Evolutionary conservation across 495 filamentous ascomycete genomes (phyloP).

Genomic region (Lindgomyces ingoldianus): DNA sequence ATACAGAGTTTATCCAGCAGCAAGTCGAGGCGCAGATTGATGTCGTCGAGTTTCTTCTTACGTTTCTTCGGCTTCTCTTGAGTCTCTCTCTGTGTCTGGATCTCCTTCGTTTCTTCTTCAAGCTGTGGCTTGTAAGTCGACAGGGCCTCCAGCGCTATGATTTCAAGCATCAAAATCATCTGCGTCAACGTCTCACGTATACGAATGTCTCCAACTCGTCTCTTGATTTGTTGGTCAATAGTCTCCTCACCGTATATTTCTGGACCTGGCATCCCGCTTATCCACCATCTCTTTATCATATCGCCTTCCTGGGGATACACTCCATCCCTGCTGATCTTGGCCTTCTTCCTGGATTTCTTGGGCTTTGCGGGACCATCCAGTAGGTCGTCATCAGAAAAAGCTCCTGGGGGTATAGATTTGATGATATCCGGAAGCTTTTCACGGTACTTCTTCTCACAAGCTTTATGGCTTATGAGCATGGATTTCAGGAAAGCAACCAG

Average conservation of each 20-base stretch:
- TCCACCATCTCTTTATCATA: constrained; percentile 82
- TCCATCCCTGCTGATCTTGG: constrained; percentile 73
- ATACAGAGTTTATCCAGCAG: constrained; percentile 91
- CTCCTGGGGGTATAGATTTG: constrained; percentile 59
- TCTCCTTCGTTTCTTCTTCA: constrained; percentile 45
- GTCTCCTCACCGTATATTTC: constrained; percentile 27
- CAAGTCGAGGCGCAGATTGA: constrained; percentile 71
- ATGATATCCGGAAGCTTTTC: constrained; percentile 71
- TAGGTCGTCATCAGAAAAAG: constrained; percentile 61
- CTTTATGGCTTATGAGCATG: constrained; percentile 67
- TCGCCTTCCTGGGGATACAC: constrained; percentile 74
- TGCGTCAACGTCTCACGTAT: constrained; percentile 77
- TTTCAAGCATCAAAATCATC: constrained; percentile 86
- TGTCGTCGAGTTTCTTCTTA: constrained; percentile 57
- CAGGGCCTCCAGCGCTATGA: constrained; percentile 63
- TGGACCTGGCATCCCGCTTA: constrained; percentile 43
- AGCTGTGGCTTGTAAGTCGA: constrained; percentile 45
- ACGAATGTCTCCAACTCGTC: constrained; percentile 65
- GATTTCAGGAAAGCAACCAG: constrained; percentile 69
- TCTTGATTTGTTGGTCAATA: constrained; percentile 56
- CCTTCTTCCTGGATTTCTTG: constrained; percentile 58
- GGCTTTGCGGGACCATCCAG: constrained; percentile 28
- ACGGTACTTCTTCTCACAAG: constrained; percentile 86
- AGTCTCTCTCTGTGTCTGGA: constrained; percentile 26
- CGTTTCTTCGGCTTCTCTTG: constrained; percentile 43